Evolutionary conservation across 495 filamentous ascomycete genomes (phyloP).

Genomic region (Talaromyces ruber): DNA sequence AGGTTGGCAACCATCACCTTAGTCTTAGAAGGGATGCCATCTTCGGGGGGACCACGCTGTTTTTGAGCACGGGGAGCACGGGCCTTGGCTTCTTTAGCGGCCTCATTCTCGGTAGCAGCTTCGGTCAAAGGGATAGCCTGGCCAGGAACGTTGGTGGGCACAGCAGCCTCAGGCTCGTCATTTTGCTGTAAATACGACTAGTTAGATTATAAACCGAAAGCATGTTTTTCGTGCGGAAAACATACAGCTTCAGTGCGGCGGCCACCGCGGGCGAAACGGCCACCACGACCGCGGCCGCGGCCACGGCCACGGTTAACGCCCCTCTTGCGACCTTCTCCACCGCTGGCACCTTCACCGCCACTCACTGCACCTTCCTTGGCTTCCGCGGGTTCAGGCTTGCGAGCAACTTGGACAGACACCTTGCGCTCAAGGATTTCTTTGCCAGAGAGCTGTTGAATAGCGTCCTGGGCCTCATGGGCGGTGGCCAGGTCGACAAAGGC

Average conservation of each 20-base stretch:
- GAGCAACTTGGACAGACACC: conserved; percentile 96
- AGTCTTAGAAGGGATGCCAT: conserved; percentile 96
- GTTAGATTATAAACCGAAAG: background rate
- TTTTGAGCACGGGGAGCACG: conserved; percentile 41
- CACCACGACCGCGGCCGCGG: conserved; percentile 67
- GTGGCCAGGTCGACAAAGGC: conserved; percentile 97
- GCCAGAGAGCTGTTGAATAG: conserved; percentile 88
- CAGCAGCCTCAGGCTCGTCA: conserved; percentile 27
- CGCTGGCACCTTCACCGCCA: conserved; percentile 58
- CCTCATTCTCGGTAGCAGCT: conserved; percentile 51
- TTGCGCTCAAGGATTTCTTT: conserved; percentile 96
- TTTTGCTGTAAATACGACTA: conserved; percentile 3
- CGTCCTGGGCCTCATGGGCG: conserved; percentile 85
- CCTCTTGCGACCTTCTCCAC: conserved; percentile 71
- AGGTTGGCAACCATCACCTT: conserved; percentile 99
- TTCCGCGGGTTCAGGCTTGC: conserved; percentile 83
- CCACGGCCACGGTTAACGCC: conserved; percentile 66
- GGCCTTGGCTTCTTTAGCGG: conserved; percentile 34
- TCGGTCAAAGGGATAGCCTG: conserved; percentile 50
- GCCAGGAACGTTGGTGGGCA: conserved; percentile 42
- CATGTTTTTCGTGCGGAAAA: background rate
- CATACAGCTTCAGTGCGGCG: conserved; percentile 24
- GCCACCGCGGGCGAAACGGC: conserved; percentile 53
- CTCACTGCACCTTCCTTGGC: conserved; percentile 67
- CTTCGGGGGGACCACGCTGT: conserved; percentile 91